Evolutionary conservation across 2,329 filamentous ascomycete species (phyloP), one percentile per base, ranked within the genome.

Genomic region (Aspergillus tubingensis): DNA sequence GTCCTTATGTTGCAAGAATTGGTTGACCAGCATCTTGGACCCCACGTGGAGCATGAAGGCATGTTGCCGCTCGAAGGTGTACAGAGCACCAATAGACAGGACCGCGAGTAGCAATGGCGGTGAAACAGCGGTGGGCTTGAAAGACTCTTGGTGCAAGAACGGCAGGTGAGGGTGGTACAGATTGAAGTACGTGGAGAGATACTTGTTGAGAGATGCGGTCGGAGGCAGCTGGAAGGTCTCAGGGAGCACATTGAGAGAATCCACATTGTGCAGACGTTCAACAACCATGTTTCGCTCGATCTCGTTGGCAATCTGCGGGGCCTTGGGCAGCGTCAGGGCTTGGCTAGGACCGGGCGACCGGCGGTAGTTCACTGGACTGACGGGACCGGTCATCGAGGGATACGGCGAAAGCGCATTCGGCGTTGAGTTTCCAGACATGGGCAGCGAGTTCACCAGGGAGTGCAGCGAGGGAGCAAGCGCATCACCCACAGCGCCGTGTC

Each of bases 11-110:
- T 96, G 92, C 64, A 99, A 78, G 77, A 98, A 98, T 75, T 97
- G 92, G 74, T 96, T 97, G 70, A 98, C 93, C 17, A 99, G 85
- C 27, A 98, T 91, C 82, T 98, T 99, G 61, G 95, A 96, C 17
- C 94, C 95, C 68, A 98, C 96, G 79, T 99, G 95, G 21, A 97
- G 86, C 84, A 96, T 92, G 75, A 97, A 98, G 0, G 95, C 95
- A 74, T 96, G 91, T 69, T 98, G 94, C 74, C 96, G 92, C 72
- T 98, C 94, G 74, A 98, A 98, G 15, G 94, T 94, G 78, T 98
- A 98, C 19, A 99, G 81, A 8, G 95, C 94, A 70, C 95, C 95
- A 64, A 99, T 97, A 25, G 95, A 98, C 54, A 99, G 82, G 15
- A 97, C 91, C 0, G 93, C 92, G 47, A 98, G 84, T 32, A 99